Evolutionary conservation across 108 stramenopile species (phyloP).

Genomic region (Discostella pseudostelligera): DNA sequence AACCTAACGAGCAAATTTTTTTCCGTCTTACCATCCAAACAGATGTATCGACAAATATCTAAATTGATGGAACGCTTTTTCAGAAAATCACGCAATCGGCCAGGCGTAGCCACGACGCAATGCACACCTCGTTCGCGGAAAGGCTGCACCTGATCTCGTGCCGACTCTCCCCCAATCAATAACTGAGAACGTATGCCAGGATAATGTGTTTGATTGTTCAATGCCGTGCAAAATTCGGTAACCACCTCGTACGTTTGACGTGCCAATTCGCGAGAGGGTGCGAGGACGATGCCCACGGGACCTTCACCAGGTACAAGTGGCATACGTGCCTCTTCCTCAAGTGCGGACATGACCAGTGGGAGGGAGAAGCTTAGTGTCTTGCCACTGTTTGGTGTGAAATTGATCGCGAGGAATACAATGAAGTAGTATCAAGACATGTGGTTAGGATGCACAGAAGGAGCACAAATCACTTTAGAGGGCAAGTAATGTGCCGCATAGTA

Average conservation of each 20-base stretch:
- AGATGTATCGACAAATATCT: slow-evolving; percentile 90
- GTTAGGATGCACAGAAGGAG: not conserved
- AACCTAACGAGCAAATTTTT: too few species aligned
- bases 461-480: not conserved
- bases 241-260: slow-evolving; percentile 97
- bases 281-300: slow-evolving; percentile 93
- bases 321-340: slow-evolving; percentile 95
- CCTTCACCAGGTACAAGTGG: slow-evolving; percentile 93
- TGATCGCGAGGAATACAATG: too few species aligned
- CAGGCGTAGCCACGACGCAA: slow-evolving; percentile 95
- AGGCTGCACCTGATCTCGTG: slow-evolving; percentile 78
- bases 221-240: slow-evolving; percentile 57
- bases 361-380: slow-evolving; percentile 96
- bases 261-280: slow-evolving; percentile 96
- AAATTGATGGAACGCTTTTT: slow-evolving; percentile 85
- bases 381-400: slow-evolving; percentile 41
- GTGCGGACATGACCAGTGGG: slow-evolving; percentile 93
- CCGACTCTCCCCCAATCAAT: slow-evolving; percentile 94
- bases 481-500: slow-evolving; percentile 28
- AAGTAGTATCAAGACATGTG: not conserved
- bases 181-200: slow-evolving; percentile 75
- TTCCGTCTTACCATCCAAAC: too few species aligned
- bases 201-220: too few species aligned
- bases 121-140: slow-evolving; percentile 82
- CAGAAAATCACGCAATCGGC: slow-evolving; percentile 92